These are phyloP conservation scores for Naganishia vishniacii DNA, from an alignment of 768 basidiomycete species.

Conservation along the genomic window DNA sequence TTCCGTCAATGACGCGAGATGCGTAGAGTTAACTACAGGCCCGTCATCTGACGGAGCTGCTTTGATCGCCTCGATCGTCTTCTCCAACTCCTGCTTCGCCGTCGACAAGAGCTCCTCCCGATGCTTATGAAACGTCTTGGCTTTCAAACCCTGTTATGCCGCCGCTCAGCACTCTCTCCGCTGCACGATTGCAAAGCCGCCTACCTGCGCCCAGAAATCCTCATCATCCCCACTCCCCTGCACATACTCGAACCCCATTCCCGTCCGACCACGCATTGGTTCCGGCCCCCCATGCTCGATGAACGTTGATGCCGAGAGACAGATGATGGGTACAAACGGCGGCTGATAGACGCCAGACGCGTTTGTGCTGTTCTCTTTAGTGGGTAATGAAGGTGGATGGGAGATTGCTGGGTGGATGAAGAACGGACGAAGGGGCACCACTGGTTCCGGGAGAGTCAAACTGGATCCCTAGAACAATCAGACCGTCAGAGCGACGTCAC, in stretches of 20 bases:
- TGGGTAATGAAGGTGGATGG: conserved; percentile 52
- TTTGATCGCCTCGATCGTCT: conserved; percentile 39
- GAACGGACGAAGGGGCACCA: conserved; percentile 68
- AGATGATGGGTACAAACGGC: conserved; percentile 60
- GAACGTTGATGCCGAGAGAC: conserved; percentile 76
- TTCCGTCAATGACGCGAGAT: conserved; percentile 7
- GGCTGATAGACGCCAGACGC: conserved; percentile 37
- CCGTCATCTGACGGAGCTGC: not conserved
- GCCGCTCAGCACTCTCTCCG: too few species aligned
- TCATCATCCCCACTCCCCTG: conserved; percentile 95
- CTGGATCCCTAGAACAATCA: conserved; percentile 58
- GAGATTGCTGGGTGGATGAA: conserved; percentile 77
- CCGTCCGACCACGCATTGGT: conserved; percentile 50
- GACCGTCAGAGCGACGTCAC: not conserved
- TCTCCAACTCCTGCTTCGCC: conserved; percentile 55
- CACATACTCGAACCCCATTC: conserved; percentile 74
- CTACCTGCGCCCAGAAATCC: conserved; percentile 65
- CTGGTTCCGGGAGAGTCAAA: conserved; percentile 61
- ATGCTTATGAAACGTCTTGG: conserved; percentile 65
- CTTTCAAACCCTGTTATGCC: conserved; percentile 65
- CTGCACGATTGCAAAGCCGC: too few species aligned
- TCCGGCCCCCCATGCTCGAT: conserved; percentile 50
- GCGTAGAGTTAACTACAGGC: not conserved
- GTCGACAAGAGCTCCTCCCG: conserved; percentile 54
- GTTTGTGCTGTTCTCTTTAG: not conserved